phyloP scores from a whole-genome alignment of 2,329 filamentous ascomycete species.

The Leptosphaerulina australis region DNA sequence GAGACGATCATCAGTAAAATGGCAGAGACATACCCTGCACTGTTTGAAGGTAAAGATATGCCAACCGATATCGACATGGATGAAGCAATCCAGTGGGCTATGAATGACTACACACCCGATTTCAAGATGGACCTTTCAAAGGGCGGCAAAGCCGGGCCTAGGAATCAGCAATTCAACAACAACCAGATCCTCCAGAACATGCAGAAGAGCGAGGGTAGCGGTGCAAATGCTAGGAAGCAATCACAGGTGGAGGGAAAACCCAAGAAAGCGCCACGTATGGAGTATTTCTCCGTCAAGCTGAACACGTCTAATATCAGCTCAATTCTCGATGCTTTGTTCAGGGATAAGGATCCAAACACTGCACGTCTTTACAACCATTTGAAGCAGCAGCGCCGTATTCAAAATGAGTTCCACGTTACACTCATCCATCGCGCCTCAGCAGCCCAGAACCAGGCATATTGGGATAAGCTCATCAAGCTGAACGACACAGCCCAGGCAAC shows the following conservation, averaged over 20 bases:
- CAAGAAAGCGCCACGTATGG: conserved; percentile 59
- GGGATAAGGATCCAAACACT: conserved; percentile 58
- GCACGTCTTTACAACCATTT: conserved; percentile 78
- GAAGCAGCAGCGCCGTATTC: conserved; percentile 73
- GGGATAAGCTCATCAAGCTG: conserved; percentile 72
- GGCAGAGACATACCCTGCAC: conserved; percentile 75
- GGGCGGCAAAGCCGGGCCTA: conserved; percentile 25
- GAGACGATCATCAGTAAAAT: conserved; percentile 77
- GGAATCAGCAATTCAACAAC: conserved; percentile 42
- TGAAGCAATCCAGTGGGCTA: conserved; percentile 73
- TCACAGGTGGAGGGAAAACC: conserved; percentile 50
- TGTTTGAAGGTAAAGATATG: conserved; percentile 66
- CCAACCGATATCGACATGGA: conserved; percentile 79
- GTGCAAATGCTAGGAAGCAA: conserved; percentile 17
- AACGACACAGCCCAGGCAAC: conserved; percentile 50
- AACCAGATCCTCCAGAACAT: conserved; percentile 41
- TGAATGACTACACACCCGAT: conserved; percentile 77
- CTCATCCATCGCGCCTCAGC: conserved; percentile 79
- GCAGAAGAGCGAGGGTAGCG: conserved; percentile 36
- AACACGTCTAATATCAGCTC: conserved; percentile 58
- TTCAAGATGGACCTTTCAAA: conserved; percentile 76
- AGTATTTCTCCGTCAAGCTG: conserved; percentile 69
- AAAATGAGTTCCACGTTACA: conserved; percentile 90
- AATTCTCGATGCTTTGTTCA: conserved; percentile 74
- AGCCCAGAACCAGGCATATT: conserved; percentile 69